These are phyloP conservation scores for Nepenthes alata DNA, from an alignment of 179 eudicot genomes.

Conservation along the genomic window DNA sequence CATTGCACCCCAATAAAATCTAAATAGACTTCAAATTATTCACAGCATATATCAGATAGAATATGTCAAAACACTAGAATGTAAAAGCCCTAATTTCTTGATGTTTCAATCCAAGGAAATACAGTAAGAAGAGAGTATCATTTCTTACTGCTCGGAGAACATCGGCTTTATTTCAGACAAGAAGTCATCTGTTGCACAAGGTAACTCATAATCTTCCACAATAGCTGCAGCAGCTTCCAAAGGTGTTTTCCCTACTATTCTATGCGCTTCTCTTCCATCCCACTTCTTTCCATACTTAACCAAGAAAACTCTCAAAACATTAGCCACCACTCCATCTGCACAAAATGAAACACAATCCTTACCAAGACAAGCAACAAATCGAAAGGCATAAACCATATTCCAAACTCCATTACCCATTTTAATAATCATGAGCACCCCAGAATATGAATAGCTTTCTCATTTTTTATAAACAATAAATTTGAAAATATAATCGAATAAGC, in stretches of 20 bases:
- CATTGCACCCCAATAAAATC: too few relatives aligned
- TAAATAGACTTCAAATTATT: too few relatives aligned
- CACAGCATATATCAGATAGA: too few relatives aligned
- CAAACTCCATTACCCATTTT: neutral
- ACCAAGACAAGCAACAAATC: neutral
- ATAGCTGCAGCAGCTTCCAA: conserved; percentile 64
- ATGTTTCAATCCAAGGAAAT: neutral
- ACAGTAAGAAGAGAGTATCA: conserved; percentile 9
- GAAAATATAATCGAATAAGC: too few relatives aligned
- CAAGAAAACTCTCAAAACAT: conserved; percentile 47
- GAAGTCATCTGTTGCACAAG: conserved; percentile 54
- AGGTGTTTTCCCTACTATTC: conserved; percentile 63
- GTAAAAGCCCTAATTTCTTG: too few relatives aligned
- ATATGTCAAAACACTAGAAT: too few relatives aligned
- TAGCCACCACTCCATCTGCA: conserved; percentile 72
- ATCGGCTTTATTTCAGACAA: conserved; percentile 45
- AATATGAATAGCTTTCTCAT: too few relatives aligned
- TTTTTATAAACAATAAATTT: too few relatives aligned
- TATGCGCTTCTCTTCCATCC: conserved; percentile 63
- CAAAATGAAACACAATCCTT: conserved; percentile 14
- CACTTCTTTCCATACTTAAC: conserved; percentile 73
- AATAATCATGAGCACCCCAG: too few relatives aligned
- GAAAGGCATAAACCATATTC: neutral
- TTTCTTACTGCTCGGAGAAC: conserved; percentile 48
- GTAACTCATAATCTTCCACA: conserved; percentile 70